Evolutionary conservation across 768 basidiomycete genomes (phyloP), one percentile per base, ranked within the genome.

Genomic region (Gelatoporia subvermispora): DNA sequence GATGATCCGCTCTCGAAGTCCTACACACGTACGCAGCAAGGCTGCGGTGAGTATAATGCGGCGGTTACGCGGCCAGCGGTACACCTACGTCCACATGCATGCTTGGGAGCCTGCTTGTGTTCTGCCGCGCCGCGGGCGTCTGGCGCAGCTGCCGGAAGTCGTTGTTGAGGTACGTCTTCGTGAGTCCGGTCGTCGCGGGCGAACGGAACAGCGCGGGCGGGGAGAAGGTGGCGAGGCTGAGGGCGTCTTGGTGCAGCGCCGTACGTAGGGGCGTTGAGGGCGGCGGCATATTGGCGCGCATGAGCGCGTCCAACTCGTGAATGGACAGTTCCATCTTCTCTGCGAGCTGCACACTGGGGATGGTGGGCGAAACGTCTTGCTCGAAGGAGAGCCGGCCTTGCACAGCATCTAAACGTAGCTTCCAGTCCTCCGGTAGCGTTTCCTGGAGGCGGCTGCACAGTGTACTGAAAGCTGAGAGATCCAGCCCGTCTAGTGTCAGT

Each of bases 51-150:
- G 35, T 43, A 13, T 20, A 41, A 44, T 35, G 24, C 36, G 49
- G 48, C 60, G 59, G 55, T 60, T 54, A 49, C 40, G 49, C 43
- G 62, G 59, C 62, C 54, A 61, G 39, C 47, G 59, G 58, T 57
- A 60, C 53, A 74, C 81, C 64, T 67, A 83, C 81, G 61, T 83
- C 81, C 46, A 83, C 89, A 66, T 93, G 90, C 72, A 82, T 84
- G 65, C 90, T 92, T 9, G 90, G 90, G 39, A 92, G 71, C 58
- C 90, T 74, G 66, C 89, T 92, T 47, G 88, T 92, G 59, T 92
- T 93, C 63, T 88, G 78, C 57, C 86, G 78, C 54, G 84, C 78
- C 9, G 79, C 76, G 25, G 86, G 76, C 36, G 72, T 68, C 63
- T 84, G 82, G 42, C 89, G 72, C 54, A 89, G 69, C 60, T 86